A percentile compares a stretch with the other conserved stretches of the same genome.
These are phyloP conservation scores for Phytophthora sp. DNA, from an alignment of 352 stramenopile genomes.

Conservation along the genomic window DNA sequence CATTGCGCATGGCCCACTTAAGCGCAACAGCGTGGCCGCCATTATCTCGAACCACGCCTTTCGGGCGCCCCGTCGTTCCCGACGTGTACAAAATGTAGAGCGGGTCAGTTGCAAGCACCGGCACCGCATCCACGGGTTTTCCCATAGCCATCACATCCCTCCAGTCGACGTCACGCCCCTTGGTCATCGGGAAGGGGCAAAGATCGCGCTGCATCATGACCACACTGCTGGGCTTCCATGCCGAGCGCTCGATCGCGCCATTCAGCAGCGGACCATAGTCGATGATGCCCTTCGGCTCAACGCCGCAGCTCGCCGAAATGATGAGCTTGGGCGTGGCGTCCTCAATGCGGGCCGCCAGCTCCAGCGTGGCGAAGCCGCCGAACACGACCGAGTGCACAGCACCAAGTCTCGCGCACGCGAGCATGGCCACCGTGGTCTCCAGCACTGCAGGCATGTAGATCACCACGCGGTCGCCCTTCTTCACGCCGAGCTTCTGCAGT, in stretches of 20 bases:
- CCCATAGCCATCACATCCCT: conserved; percentile 53
- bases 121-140: conserved; percentile 43
- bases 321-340: conserved; percentile 84
- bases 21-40: conserved; percentile 83
- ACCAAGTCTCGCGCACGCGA: conserved; percentile 96
- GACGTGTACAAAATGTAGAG: conserved; percentile 88
- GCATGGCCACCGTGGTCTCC: conserved; percentile 95
- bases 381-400: conserved; percentile 94
- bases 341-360: conserved; percentile 85
- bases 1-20: conserved; percentile 86
- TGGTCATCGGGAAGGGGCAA: conserved; percentile 51
- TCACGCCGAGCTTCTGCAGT: conserved; percentile 59
- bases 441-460: conserved; percentile 98
- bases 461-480: conserved; percentile 93
- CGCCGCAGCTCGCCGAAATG: conserved; percentile 71
- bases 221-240: conserved; percentile 58
- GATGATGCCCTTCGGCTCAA: conserved; percentile 78
- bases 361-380: conserved; percentile 85
- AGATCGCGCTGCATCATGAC: conserved; percentile 80
- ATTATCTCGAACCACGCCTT: conserved; percentile 81
- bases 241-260: conserved; percentile 65
- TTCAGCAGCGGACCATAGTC: conserved; percentile 81
- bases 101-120: conserved; percentile 63
- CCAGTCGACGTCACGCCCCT: conserved; percentile 58
- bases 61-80: conserved; percentile 73